Percentiles rank a stretch among this genome's conserved stretches.
These are phyloP conservation scores for Clonostachys sp. DNA, from an alignment of 2,329 filamentous ascomycete species.

Conservation along the genomic window DNA sequence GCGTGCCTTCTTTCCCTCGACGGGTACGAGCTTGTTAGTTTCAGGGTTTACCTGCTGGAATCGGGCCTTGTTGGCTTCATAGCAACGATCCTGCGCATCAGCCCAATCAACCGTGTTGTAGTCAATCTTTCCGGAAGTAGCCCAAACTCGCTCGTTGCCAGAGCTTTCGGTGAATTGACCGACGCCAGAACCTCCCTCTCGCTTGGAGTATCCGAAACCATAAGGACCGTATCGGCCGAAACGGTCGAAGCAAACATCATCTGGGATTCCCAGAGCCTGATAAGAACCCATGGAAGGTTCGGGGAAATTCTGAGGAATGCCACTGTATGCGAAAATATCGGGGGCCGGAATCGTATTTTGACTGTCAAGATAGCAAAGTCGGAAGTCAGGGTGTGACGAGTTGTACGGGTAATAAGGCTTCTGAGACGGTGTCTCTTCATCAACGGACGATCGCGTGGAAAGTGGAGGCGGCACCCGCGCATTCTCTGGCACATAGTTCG, in stretches of 20 bases:
- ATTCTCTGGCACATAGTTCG: constrained; percentile 61
- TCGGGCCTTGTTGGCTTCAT: constrained; percentile 57
- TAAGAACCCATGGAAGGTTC: constrained; percentile 76
- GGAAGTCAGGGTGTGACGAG: constrained; percentile 36
- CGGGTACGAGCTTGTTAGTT: constrained; percentile 24
- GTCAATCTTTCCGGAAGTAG: constrained; percentile 48
- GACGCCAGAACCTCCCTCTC: constrained; percentile 66
- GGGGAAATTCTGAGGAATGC: constrained; percentile 72
- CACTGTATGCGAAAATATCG: constrained; percentile 63
- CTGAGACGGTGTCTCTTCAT: constrained; percentile 33
- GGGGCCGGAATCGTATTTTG: constrained; percentile 53
- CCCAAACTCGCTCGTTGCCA: constrained; percentile 59
- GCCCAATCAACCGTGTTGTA: constrained; percentile 53
- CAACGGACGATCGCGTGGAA: constrained; percentile 12
- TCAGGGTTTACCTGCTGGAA: constrained; percentile 38
- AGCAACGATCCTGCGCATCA: constrained; percentile 46
- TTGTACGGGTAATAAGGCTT: constrained; percentile 50
- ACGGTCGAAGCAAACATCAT: constrained; percentile 83
- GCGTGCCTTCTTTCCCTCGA: constrained; percentile 41
- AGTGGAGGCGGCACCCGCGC: constrained; percentile 23
- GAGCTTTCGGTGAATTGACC: constrained; percentile 68
- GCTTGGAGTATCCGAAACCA: constrained; percentile 74
- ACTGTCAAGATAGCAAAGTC: constrained; percentile 60
- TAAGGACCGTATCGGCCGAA: constrained; percentile 83
- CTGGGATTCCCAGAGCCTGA: constrained; percentile 64